phyloP scores from a whole-genome alignment of 2,329 filamentous ascomycete genomes.

The Cryphonectria parasitica region DNA sequence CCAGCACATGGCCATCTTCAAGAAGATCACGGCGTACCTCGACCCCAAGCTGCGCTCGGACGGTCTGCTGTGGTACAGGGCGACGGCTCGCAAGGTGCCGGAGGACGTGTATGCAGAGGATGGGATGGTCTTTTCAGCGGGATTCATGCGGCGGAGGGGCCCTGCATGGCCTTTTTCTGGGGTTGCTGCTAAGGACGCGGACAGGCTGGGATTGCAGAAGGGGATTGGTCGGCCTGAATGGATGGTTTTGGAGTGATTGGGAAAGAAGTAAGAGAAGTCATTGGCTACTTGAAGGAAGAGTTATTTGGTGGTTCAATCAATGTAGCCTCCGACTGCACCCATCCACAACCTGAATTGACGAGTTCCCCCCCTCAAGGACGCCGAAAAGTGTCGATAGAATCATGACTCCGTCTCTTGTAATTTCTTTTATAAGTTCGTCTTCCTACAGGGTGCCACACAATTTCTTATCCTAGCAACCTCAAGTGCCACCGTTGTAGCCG shows the following conservation, averaged over 20 bases:
- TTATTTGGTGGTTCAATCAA: too few species aligned
- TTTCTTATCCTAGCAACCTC: too few species aligned
- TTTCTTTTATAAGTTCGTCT: too few species aligned
- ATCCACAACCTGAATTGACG: too few species aligned
- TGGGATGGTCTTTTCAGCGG: background rate
- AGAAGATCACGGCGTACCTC: background rate
- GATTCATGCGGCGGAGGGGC: slow-evolving; percentile 6
- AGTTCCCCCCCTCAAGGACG: too few species aligned
- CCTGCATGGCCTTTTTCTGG: slow-evolving; percentile 9
- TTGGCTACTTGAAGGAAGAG: too few species aligned
- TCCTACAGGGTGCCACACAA: too few species aligned
- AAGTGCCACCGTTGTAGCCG: too few species aligned
- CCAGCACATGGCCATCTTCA: background rate
- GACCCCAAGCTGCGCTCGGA: background rate
- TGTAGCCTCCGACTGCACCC: too few species aligned
- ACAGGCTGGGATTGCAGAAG: background rate
- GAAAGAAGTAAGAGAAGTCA: background rate
- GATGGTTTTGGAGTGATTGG: background rate
- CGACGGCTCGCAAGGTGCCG: background rate
- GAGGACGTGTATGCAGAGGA: background rate
- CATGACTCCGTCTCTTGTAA: too few species aligned
- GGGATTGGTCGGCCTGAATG: background rate
- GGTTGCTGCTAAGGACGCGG: background rate
- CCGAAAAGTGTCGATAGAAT: too few species aligned
- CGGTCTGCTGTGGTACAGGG: slow-evolving; percentile 7